Base-by-base conservation (phyloP, 2,329 filamentous ascomycete genomes). In the Pseudogymnoascus pannorum region DNA sequence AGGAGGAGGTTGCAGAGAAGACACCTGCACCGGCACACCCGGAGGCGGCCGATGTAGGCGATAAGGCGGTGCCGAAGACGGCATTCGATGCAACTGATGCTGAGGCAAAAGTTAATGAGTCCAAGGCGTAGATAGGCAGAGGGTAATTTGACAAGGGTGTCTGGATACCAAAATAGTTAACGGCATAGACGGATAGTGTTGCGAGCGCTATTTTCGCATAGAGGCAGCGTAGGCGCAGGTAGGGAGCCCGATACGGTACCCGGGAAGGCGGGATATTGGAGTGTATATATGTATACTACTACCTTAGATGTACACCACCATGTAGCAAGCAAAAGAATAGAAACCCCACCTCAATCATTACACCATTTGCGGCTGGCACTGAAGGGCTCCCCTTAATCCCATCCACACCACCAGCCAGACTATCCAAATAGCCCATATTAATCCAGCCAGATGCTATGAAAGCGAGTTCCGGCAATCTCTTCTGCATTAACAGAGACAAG, bases 281-380 rank as follows among this genome's bases (percentile, higher is more conserved):
- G 44, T 51, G 44, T 51, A 51, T 51, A 51, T 51, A 51, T 51
- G 44, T 51, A 51, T 51, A 51, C 44, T 51, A 51, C 44, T 51
- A 51, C 24, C n/a, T 51, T 51, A 51, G 44, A 29, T 51, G 44
- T 51, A 51, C 24, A 51, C 44, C 24, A 51, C 44, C 44, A 51
- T 51, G 44, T 51, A 51, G 8, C 44, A 51, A 26, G 44, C n/a
- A 51, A 51, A 29, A 51, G 44, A 51, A 51, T 51, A 51, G 44
- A 51, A 51, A 51, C 44, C 29, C 44, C 44, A 51, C 44, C 44
- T 51, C 42, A 2, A 48, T 26, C 2, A 26, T n/a, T 26, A 22
- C 20, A 8, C 12, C 20, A 14, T 11, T 24, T 44, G 42, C 3
- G 5, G 7, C 22, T 8, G 20, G 5, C 6, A 24, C 11, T 24